A percentile compares a stretch with the other conserved stretches of the same genome.
Evolutionary conservation across 2,329 filamentous ascomycete species (phyloP).

Genomic region (Penicillium brevicompactum): DNA sequence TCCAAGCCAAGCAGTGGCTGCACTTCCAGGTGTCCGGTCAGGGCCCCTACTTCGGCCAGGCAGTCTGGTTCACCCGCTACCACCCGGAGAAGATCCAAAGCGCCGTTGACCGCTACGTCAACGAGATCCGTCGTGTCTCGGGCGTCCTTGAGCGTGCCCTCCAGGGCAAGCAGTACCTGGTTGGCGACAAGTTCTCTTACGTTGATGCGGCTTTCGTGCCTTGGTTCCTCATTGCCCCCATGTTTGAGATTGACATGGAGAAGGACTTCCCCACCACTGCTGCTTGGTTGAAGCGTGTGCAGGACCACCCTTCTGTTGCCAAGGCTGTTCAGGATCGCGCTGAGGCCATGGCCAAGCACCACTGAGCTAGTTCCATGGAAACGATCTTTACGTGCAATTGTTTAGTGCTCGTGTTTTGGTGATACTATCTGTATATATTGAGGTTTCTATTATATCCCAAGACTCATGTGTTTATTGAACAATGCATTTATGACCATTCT

Average conservation of each 20-base stretch:
- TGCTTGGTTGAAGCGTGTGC: slow-evolving; percentile 33
- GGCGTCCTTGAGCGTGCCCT: slow-evolving; percentile 47
- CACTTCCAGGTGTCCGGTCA: slow-evolving; percentile 51
- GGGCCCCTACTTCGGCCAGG: slow-evolving; percentile 54
- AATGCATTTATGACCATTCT: background rate
- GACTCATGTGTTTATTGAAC: background rate
- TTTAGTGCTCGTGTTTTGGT: no score
- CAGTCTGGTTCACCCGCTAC: slow-evolving; percentile 45
- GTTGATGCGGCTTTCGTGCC: slow-evolving; percentile 46
- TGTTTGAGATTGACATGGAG: slow-evolving; percentile 27
- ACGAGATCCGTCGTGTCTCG: slow-evolving; percentile 49
- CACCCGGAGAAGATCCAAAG: slow-evolving; percentile 47
- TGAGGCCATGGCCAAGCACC: slow-evolving; percentile 8
- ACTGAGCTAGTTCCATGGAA: background rate
- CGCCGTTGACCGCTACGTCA: slow-evolving; percentile 48
- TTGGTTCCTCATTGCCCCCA: slow-evolving; percentile 30
- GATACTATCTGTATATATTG: no score
- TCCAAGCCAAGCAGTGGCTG: slow-evolving; percentile 48
- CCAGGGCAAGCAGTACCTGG: slow-evolving; percentile 42
- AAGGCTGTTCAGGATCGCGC: slow-evolving; percentile 22
- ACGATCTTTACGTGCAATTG: background rate
- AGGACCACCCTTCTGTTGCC: slow-evolving; percentile 29
- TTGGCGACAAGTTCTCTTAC: slow-evolving; percentile 47
- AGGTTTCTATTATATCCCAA: no score
- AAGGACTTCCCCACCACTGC: slow-evolving; percentile 32